These are phyloP conservation scores for Neofusicoccum ribis DNA, from an alignment of 2,329 filamentous ascomycete genomes.

Conservation along the genomic window DNA sequence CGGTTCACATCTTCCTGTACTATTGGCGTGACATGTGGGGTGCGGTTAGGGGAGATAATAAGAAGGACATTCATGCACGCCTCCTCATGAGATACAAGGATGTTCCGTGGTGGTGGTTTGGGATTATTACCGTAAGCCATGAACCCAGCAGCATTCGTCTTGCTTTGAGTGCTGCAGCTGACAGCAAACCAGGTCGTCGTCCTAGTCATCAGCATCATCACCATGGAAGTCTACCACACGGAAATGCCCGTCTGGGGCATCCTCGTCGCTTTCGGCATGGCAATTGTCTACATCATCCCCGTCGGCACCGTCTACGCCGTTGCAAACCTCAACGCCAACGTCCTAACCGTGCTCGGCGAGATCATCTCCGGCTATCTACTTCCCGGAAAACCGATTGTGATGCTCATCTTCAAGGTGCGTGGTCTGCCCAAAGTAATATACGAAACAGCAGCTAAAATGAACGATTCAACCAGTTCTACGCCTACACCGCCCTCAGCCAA, in stretches of 20 bases:
- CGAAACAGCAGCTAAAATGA: too few relatives aligned
- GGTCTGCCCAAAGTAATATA: too few relatives aligned
- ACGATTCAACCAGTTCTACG: slow-evolving; percentile 5
- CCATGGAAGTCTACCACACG: slow-evolving; percentile 28
- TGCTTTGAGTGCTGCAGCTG: not conserved
- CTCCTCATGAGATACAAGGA: slow-evolving; percentile 59
- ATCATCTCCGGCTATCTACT: slow-evolving; percentile 61
- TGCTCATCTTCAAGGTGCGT: slow-evolving; percentile 18
- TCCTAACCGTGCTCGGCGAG: slow-evolving; percentile 54
- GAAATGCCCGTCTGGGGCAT: slow-evolving; percentile 19
- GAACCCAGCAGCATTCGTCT: too few relatives aligned
- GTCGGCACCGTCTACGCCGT: slow-evolving; percentile 17
- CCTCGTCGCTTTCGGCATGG: slow-evolving; percentile 15
- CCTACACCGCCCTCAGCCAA: slow-evolving; percentile 15
- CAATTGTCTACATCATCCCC: slow-evolving; percentile 16
- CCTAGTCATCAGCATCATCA: slow-evolving; percentile 44
- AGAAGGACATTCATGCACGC: slow-evolving; percentile 40
- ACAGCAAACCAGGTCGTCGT: not conserved
- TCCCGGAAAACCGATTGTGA: slow-evolving; percentile 17
- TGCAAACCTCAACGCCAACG: slow-evolving; percentile 19
- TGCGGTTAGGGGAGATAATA: slow-evolving; percentile 59
- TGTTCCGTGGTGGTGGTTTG: slow-evolving; percentile 61
- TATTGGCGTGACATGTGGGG: slow-evolving; percentile 44
- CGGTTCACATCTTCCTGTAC: slow-evolving; percentile 40
- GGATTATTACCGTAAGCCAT: slow-evolving; percentile 36